Conservation (phyloP, 352 stramenopile genomes). For the Phytophthora quininea region DNA sequence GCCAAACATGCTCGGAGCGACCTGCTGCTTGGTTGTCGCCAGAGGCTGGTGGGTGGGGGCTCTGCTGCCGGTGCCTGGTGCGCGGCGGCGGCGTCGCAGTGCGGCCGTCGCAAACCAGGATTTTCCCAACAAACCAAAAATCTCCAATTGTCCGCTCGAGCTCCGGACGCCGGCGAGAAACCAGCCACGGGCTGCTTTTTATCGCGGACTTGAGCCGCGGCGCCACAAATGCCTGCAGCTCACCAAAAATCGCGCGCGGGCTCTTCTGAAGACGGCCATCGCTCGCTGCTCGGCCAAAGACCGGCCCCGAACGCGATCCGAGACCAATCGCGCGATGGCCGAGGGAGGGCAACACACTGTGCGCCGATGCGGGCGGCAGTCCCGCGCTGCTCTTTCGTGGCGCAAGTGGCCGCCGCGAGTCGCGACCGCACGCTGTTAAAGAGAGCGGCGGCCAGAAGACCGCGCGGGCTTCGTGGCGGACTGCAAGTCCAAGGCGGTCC, state of each 20-base stretch:
- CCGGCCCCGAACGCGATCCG: background rate
- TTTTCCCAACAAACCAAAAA: background rate
- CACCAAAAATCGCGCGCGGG: background rate
- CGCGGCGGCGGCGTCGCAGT: background rate
- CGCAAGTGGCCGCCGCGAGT: background rate
- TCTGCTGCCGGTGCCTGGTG: background rate
- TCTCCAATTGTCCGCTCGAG: background rate
- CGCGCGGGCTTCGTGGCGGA: too few relatives aligned
- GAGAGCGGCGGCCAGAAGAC: too few relatives aligned
- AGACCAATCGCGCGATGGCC: conserved; percentile 1
- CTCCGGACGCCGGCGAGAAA: background rate
- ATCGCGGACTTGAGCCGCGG: background rate
- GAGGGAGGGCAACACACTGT: background rate
- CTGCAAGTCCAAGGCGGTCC: too few relatives aligned
- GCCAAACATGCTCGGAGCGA: too few relatives aligned
- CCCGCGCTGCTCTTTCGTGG: background rate
- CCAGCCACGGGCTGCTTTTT: background rate
- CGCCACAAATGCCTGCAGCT: background rate
- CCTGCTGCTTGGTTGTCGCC: too few relatives aligned
- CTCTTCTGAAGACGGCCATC: background rate
- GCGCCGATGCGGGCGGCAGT: too few relatives aligned
- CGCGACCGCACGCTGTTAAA: too few relatives aligned
- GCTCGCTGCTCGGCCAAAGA: conserved; percentile 1
- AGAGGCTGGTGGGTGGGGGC: background rate
- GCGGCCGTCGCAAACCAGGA: background rate